Evolutionary conservation across 176 grass and related monocot genomes (phyloP).

Genomic region (Pontederia crassipes): DNA sequence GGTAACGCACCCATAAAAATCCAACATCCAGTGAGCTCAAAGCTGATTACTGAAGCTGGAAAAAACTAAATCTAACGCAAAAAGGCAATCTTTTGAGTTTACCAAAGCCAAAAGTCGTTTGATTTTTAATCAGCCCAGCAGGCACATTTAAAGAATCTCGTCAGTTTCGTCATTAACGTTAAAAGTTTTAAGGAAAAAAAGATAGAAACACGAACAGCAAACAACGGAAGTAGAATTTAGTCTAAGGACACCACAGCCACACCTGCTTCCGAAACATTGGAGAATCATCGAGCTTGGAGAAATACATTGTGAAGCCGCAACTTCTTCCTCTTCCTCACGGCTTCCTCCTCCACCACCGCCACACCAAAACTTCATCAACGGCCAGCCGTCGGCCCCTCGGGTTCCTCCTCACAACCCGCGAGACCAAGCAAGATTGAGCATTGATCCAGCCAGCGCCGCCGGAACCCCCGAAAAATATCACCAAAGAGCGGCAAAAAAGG

Average conservation of each 20-base stretch:
- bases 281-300: constrained; percentile 94
- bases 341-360: constrained; percentile 23
- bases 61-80: too few relatives aligned
- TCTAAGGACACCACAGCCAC: constrained; percentile 20
- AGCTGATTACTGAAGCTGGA: too few relatives aligned
- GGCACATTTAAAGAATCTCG: not conserved
- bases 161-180: too few relatives aligned
- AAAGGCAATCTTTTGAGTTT: too few relatives aligned
- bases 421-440: not conserved
- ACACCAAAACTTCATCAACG: not conserved
- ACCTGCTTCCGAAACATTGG: constrained; percentile 99
- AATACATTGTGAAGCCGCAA: constrained; percentile 48
- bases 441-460: not conserved
- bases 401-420: not conserved
- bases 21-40: too few relatives aligned
- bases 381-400: not conserved
- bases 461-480: constrained; percentile 1
- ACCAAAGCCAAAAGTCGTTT: not conserved
- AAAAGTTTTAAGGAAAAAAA: not conserved
- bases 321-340: constrained; percentile 20
- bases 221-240: not conserved
- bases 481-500: not conserved
- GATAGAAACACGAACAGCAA: not conserved
- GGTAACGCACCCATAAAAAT: too few relatives aligned
- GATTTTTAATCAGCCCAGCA: not conserved